phyloP scores from a whole-genome alignment of 225 moss, liverwort and hornwort genomes.

The Marchantia paleacea region DNA sequence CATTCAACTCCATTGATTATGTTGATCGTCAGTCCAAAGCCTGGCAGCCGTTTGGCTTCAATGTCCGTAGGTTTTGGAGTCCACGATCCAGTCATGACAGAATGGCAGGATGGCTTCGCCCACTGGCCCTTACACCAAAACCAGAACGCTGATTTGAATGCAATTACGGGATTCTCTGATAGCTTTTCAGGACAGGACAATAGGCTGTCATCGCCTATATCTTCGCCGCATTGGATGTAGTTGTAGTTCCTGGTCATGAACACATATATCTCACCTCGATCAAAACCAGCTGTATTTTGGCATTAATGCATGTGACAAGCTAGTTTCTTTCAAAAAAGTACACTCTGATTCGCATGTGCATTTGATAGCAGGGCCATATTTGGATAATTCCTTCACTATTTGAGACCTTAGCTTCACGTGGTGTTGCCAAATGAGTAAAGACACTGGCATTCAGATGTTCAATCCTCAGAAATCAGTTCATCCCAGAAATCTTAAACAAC shows the following conservation, averaged over 20 bases:
- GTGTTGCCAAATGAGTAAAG: too few relatives aligned
- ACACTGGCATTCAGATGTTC: too few relatives aligned
- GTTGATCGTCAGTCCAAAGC: constrained; percentile 35
- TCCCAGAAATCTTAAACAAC: too few relatives aligned
- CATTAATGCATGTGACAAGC: too few relatives aligned
- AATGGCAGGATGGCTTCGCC: constrained; percentile 30
- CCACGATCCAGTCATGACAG: constrained; percentile 29
- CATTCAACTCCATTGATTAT: constrained; percentile 40
- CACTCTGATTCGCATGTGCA: too few relatives aligned
- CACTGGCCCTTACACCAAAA: constrained; percentile 29
- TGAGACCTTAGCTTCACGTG: too few relatives aligned
- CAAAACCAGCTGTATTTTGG: too few relatives aligned
- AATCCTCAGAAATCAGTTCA: too few relatives aligned
- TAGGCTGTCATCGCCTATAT: constrained; percentile 9
- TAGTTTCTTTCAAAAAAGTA: too few relatives aligned
- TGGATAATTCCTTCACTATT: too few relatives aligned
- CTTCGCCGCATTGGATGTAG: constrained; percentile 9
- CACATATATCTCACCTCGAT: too few relatives aligned
- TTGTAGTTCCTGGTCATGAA: constrained; percentile 14
- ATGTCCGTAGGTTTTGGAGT: constrained; percentile 16
- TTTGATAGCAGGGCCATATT: too few relatives aligned
- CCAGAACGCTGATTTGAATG: constrained; percentile 31
- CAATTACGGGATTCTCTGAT: constrained; percentile 13
- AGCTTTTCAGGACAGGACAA: constrained; percentile 23
- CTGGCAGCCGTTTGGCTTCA: constrained; percentile 22